These are phyloP conservation scores for Pichia nanzhaoensis DNA, from an alignment of 805 yeast species.

Conservation along the genomic window DNA sequence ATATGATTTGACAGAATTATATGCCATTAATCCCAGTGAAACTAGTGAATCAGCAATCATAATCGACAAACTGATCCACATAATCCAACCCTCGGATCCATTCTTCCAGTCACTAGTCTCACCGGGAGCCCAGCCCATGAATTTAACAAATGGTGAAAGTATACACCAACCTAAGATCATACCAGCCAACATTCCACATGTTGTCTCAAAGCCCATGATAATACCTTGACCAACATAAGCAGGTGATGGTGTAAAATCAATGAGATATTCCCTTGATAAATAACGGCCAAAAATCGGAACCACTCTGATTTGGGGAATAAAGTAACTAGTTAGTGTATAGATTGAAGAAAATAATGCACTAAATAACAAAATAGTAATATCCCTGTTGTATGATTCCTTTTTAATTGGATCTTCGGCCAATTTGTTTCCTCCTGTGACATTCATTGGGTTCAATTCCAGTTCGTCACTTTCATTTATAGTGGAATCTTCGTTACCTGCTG, in stretches of 20 bases:
- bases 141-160: conserved; percentile 72
- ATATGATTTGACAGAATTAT: background rate
- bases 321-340: conserved; percentile 67
- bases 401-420: background rate
- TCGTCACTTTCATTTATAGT: background rate
- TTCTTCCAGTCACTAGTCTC: conserved; percentile 85
- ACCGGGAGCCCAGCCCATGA: conserved; percentile 82
- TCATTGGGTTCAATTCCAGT: no score
- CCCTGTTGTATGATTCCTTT: conserved; percentile 37
- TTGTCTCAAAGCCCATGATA: conserved; percentile 93
- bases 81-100: conserved; percentile 96
- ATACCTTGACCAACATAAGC: conserved; percentile 97
- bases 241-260: conserved; percentile 94
- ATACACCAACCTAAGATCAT: conserved; percentile 88
- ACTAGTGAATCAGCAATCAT: conserved; percentile 91
- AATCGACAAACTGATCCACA: conserved; percentile 88
- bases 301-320: conserved; percentile 58
- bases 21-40: conserved; percentile 39
- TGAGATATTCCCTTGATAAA: conserved; percentile 58
- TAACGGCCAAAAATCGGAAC: conserved; percentile 71
- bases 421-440: no score
- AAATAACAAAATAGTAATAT: conserved; percentile 48
- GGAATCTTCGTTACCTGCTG: background rate
- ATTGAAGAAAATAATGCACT: conserved; percentile 66
- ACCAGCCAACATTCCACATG: conserved; percentile 85